Base-by-base conservation (phyloP, 2,329 filamentous ascomycete species). In the Diaporthe batatas region DNA sequence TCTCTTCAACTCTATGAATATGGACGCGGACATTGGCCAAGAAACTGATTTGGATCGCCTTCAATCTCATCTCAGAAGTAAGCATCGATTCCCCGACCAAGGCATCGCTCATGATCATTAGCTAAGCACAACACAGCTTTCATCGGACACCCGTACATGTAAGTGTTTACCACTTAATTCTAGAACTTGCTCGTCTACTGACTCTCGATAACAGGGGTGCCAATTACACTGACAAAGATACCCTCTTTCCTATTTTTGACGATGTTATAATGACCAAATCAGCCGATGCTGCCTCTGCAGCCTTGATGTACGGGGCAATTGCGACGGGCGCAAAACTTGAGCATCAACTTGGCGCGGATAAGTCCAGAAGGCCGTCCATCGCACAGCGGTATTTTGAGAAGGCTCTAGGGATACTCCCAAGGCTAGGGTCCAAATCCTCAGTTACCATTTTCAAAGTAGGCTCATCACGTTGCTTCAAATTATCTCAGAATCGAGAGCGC, bases 351-450 rank as follows among this genome's bases (percentile, higher is more conserved):
- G 11, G 49, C 49, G 49, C 49, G 14, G 25, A 53, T 6, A 53
- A 53, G 49, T 53, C 49, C 25, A 53, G 49, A 53, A 53, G 25
- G n/a, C n/a, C 49, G 25, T 53, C 49, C 8, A 29, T 53, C 49
- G 49, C 49, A 25, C 49, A 53, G 16, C 25, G 23, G 49, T 53
- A 53, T 53, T 53, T 53, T 53, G 49, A 53, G n/a, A 53, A 53
- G 25, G 49, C 49, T 53, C 14, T 53, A 14, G 49, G 23, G 25
- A 53, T 16, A 53, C 49, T 29, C 6, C 23, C 49, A 53, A 29
- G 8, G 11, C 12, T 14, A 29, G n/a, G 49, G 6, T 8, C 49
- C 25, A 53, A 53, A 6, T 53, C 49, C 16, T 53, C 49, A 14
- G 25, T 53, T 14, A 14, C 12, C 8, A 25, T 53, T 25, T 53